Evolutionary conservation across 352 stramenopile genomes (phyloP), one percentile per base, ranked within the genome.

Genomic region (Saprolegnia parasitica): DNA sequence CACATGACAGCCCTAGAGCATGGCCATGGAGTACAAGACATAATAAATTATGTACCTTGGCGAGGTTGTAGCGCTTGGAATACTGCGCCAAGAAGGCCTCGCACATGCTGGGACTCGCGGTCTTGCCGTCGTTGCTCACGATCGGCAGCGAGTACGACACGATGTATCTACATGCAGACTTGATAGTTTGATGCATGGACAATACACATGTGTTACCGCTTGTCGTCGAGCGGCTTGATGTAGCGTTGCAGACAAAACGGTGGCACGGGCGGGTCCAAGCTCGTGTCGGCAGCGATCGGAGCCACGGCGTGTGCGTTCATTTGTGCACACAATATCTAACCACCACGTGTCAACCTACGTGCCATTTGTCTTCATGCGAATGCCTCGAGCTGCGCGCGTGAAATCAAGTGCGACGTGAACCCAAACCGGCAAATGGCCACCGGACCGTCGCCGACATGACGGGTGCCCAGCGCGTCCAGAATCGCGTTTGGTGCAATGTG

Each of bases 241-340:
- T 68, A 68, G 8, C 62, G 62, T 29, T 68, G 62, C 20, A 68
- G 29, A 23, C 62, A 68, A 42, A 68, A 68, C 13, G 62, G 62
- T 5, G 42, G 46, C n/a, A 49, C 62, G 9, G 52, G 52, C 9
- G 52, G 52, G 20, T 60, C 52, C 11, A 35, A 60, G 35, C 52
- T 60, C 13, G 11, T 11, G 11, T 52, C 60, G 0, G 9, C 10
- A 0, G 40, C 6, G 11, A 16, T 23, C 2, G 62, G 62, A 13
- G 18, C 42, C 16, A 68, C 16, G 15, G 47, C 47, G 23, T 68
- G 42, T 11, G 11, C 1, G 1, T 68, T 56, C 62, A 68, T 68
- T 61, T 68, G 40, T 15, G n/a, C 13, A 40, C 62, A 68, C 23
- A 68, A 32, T 24, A 15, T 23, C 60, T 61, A 32, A 15, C 0